Conservation (phyloP, 257 asterid genomes). For the Handroanthus guayacan region DNA sequence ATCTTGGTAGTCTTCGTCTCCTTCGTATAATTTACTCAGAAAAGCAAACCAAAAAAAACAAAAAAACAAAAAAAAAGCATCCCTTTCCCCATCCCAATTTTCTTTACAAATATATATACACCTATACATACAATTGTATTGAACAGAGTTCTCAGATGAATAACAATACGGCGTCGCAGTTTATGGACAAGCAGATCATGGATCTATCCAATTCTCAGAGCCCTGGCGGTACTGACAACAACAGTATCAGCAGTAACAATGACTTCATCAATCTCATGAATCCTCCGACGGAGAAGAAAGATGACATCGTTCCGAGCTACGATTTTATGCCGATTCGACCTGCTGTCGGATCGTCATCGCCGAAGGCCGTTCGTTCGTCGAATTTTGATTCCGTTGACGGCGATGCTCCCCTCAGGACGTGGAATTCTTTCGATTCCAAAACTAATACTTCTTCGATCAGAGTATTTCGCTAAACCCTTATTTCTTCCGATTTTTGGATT, state of each 20-base stretch:
- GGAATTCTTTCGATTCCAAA: conserved; percentile 82
- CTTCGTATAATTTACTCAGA: conserved; percentile 29
- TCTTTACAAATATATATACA: neutral
- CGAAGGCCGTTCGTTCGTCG: conserved; percentile 40
- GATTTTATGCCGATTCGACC: conserved; percentile 90
- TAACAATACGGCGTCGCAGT: conserved; percentile 62
- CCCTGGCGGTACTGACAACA: conserved; percentile 33
- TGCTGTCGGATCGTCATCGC: conserved; percentile 51
- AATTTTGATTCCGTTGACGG: conserved; percentile 59
- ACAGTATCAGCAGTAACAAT: conserved; percentile 32
- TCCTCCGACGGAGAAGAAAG: conserved; percentile 62
- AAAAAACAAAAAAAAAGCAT: conserved; percentile 31
- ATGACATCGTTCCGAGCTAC: conserved; percentile 76
- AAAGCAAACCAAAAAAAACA: conserved; percentile 1
- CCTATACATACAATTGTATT: conserved; percentile 10
- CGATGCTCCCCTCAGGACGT: conserved; percentile 51
- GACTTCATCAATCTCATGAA: conserved; percentile 86
- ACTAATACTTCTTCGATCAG: conserved; percentile 52
- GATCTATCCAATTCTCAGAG: conserved; percentile 83
- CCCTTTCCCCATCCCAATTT: neutral
- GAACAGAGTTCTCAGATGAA: conserved; percentile 64
- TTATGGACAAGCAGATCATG: conserved; percentile 99
- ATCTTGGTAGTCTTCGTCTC: neutral
- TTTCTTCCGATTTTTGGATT: neutral
- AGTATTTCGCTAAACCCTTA: conserved; percentile 49